Percentiles rank a stretch among this genome's conserved stretches.
phyloP scores from a whole-genome alignment of 1,284 basidiomycete genomes.

The Sanguinoderma infundibulare region DNA sequence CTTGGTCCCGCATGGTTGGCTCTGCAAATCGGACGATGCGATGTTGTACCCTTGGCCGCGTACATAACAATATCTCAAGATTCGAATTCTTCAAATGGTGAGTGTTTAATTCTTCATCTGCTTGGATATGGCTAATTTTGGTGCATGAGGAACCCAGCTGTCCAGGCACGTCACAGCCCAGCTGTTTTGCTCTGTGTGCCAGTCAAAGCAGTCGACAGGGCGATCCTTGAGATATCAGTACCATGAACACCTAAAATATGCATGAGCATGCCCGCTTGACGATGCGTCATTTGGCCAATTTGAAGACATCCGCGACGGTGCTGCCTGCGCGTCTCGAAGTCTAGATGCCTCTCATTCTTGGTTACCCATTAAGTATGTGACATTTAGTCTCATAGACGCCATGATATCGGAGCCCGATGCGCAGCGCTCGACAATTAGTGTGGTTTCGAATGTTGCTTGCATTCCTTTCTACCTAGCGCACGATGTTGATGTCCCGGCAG shows the following conservation, averaged over 20 bases:
- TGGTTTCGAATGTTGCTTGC: neutral
- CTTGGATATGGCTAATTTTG: neutral
- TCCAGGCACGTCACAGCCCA: neutral
- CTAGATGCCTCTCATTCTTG: slow-evolving; percentile 1
- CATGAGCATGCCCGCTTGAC: neutral
- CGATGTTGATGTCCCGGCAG: neutral
- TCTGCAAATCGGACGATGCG: neutral
- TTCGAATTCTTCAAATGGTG: neutral
- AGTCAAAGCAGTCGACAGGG: neutral
- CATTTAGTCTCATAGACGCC: slow-evolving; percentile 2
- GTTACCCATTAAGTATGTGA: slow-evolving; percentile 2
- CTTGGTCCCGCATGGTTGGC: neutral
- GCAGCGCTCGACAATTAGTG: neutral
- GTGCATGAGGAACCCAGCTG: neutral
- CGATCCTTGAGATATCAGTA: neutral
- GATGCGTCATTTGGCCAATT: neutral
- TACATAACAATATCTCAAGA: no score
- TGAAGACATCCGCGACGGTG: neutral
- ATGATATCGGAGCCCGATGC: neutral
- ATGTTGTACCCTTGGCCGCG: neutral
- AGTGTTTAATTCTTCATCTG: neutral
- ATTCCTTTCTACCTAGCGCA: neutral
- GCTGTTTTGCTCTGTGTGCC: neutral
- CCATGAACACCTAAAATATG: neutral
- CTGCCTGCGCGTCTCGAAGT: neutral